Percentiles rank a stretch among this genome's conserved stretches.
Conservation (phyloP, 2,329 filamentous ascomycete genomes). For the Trichoderma simmonsii region DNA sequence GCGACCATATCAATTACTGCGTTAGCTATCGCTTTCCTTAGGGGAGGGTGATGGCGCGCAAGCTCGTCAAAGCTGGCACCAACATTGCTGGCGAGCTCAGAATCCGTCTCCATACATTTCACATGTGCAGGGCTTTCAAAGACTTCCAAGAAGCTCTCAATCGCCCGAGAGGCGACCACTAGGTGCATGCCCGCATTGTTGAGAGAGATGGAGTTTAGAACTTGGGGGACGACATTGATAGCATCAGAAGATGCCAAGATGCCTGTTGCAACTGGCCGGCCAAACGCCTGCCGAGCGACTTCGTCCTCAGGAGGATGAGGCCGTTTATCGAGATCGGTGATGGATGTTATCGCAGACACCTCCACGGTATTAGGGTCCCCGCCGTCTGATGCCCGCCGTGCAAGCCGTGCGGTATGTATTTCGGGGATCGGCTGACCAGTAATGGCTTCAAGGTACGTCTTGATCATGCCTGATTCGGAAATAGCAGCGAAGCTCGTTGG, state of each 20-base stretch:
- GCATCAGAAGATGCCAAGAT: slow-evolving; percentile 87
- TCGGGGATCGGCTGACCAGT: slow-evolving; percentile 52
- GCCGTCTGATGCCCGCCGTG: slow-evolving; percentile 30
- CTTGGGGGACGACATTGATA: slow-evolving; percentile 79
- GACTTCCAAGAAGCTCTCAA: slow-evolving; percentile 90
- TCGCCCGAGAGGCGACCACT: slow-evolving; percentile 76
- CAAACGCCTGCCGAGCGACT: slow-evolving; percentile 44
- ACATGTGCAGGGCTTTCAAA: slow-evolving; percentile 92
- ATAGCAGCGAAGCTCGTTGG: slow-evolving; percentile 96
- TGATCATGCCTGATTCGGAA: slow-evolving; percentile 86
- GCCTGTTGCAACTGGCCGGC: slow-evolving; percentile 56
- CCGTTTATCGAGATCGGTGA: slow-evolving; percentile 37
- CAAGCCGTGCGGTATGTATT: slow-evolving; percentile 30
- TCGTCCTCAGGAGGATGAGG: slow-evolving; percentile 54
- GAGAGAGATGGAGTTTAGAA: slow-evolving; percentile 89
- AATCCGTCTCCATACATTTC: slow-evolving; percentile 74
- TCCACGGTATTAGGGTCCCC: slow-evolving; percentile 38
- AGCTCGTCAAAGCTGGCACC: slow-evolving; percentile 91
- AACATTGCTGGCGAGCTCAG: slow-evolving; percentile 65
- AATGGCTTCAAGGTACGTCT: slow-evolving; percentile 79
- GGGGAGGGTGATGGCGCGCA: slow-evolving; percentile 82
- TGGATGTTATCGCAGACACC: slow-evolving; percentile 39
- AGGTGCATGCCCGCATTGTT: slow-evolving; percentile 84
- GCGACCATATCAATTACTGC: slow-evolving; percentile 88
- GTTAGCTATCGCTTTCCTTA: slow-evolving; percentile 77